Conservation (phyloP, 2,329 filamentous ascomycete species). For the Tolypocladium amazonense region DNA sequence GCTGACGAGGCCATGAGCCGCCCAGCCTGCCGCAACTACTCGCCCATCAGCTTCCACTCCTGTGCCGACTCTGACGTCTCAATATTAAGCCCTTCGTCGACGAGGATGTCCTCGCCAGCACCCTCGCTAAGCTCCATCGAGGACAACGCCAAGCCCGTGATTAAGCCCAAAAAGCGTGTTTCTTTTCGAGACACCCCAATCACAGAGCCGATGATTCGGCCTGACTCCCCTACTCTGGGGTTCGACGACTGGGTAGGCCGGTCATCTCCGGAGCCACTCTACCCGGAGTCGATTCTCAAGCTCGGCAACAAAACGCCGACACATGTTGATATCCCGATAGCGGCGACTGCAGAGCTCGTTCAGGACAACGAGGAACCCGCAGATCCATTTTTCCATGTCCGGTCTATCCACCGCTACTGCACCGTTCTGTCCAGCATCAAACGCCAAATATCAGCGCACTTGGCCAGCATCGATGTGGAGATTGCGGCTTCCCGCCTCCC, state of each 20-base stretch:
- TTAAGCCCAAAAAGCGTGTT: conserved; percentile 27
- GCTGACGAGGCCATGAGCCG: conserved; percentile 32
- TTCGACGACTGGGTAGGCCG: conserved; percentile 32
- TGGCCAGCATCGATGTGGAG: conserved; percentile 33
- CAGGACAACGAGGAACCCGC: conserved; percentile 8
- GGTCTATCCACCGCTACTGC: conserved; percentile 37
- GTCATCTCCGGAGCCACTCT: conserved; percentile 8
- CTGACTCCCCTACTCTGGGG: conserved; percentile 50
- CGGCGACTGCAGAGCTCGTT: conserved; percentile 5
- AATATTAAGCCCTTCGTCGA: conserved; percentile 31
- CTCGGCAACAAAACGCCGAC: not conserved
- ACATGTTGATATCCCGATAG: not conserved
- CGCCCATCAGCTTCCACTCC: conserved; percentile 29
- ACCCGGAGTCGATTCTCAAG: conserved; percentile 10
- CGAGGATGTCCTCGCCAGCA: conserved; percentile 34
- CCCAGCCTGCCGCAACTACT: conserved; percentile 28
- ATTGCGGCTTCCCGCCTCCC: conserved; percentile 16
- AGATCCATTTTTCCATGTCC: conserved; percentile 28
- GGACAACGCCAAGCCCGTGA: conserved; percentile 5
- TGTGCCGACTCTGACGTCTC: conserved; percentile 36
- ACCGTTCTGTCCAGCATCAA: conserved; percentile 36
- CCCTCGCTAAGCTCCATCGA: conserved; percentile 21
- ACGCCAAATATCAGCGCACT: conserved; percentile 37
- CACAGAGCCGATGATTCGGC: conserved; percentile 39
- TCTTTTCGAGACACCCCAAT: conserved; percentile 23